Base-by-base conservation (phyloP, 2,329 filamentous ascomycete genomes). In the Fusarium nurragi region DNA sequence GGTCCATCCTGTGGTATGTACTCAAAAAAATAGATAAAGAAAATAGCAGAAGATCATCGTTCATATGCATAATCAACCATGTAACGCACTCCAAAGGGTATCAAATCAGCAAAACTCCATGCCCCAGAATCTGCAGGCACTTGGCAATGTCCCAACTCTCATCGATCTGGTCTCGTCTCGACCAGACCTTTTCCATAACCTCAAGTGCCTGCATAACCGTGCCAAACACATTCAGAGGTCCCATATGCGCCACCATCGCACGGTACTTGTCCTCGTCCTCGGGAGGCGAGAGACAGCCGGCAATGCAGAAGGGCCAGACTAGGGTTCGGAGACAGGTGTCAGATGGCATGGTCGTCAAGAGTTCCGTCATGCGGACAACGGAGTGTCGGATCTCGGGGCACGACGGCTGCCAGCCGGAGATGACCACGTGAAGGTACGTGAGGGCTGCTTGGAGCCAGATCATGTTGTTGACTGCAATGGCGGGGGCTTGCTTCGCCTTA, bases 371-470 rank as follows among this genome's bases (percentile, higher is more conserved):
- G 34, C 65, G 72, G 59, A 68, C 38, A 64, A 81, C 71, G 21
- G 73, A 61, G 22, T 64, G 58, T 4, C 75, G 75, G 3, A 84
- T 77, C 47, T 83, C 81, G 0, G 74, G 70, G 43, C 75, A 78
- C 0, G 77, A 76, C 1, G 82, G 82, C 59, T 83, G 81, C 83
- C 82, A 85, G 5, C 83, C 84, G 2, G 77, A 79, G 4, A 83
- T 75, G 19, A 85, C 81, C 5, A 83, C 79, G 13, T 77, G 73
- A 13, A 85, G 77, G 56, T 85, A 85, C 9, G 79, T 77, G 3
- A 83, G 73, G 1, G 80, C 75, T 1, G 81, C 82, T 40, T 83
- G 77, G 2, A 80, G 79, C 83, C 83, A 85, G 38, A 83, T 78
- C 14, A 75, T 74, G 64, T 77, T 77, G 54, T 77, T 66, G 30